phyloP scores from a whole-genome alignment of 371 early-diverging fungal species.

The Mortierella sp. region DNA sequence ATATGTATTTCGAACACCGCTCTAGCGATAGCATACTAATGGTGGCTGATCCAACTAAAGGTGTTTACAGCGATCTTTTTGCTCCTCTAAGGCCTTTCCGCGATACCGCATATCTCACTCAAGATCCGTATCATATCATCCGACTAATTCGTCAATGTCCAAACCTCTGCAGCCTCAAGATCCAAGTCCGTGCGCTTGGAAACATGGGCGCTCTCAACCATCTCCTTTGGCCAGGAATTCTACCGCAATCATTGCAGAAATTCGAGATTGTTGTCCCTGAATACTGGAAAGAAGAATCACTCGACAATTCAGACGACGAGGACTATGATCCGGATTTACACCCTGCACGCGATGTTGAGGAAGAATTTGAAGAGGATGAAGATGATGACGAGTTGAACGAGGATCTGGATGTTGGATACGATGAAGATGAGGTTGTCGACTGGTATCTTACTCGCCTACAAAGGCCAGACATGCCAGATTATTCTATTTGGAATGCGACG shows the following conservation, averaged over 20 bases:
- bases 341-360: background rate
- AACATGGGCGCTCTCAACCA: background rate
- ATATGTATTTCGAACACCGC: background rate
- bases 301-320: constrained; percentile 1
- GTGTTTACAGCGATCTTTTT: background rate
- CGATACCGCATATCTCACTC: background rate
- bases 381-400: background rate
- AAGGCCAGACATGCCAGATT: background rate
- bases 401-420: background rate
- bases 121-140: background rate
- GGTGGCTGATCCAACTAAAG: background rate
- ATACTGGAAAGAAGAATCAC: background rate
- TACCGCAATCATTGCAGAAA: background rate
- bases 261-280: background rate
- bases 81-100: background rate
- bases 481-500: too few species aligned
- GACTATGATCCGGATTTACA: background rate
- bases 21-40: background rate
- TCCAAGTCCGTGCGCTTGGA: background rate
- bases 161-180: background rate
- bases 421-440: background rate
- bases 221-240: background rate
- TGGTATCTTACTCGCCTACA: background rate
- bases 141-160: constrained; percentile 4
- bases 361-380: constrained; percentile 5